These are phyloP conservation scores for Corinectria fuckeliana DNA, from an alignment of 2,329 filamentous ascomycete species.

Conservation along the genomic window DNA sequence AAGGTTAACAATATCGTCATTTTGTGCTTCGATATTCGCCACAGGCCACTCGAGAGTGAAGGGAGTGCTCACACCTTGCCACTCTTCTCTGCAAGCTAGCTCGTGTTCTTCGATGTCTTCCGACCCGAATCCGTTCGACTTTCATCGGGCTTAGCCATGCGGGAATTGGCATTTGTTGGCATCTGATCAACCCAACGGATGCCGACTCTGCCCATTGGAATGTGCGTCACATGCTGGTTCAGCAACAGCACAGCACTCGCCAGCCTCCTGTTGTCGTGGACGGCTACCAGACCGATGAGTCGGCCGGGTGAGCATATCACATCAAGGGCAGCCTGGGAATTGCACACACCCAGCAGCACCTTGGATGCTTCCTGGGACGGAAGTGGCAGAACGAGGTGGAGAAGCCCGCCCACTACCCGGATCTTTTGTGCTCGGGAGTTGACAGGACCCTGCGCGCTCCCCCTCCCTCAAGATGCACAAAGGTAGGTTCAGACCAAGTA, in stretches of 20 bases:
- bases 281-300: conserved; percentile 5
- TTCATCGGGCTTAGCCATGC: conserved; percentile 11
- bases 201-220: conserved; percentile 1
- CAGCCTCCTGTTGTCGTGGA: not conserved
- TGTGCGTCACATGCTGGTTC: conserved; percentile 23
- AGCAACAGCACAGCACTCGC: not conserved
- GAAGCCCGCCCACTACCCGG: conserved; percentile 18
- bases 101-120: conserved; percentile 9
- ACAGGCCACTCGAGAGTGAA: not conserved
- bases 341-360: conserved; percentile 19
- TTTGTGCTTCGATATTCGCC: conserved; percentile 1
- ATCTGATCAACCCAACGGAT: conserved; percentile 12
- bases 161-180: conserved; percentile 15
- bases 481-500: conserved; percentile 8
- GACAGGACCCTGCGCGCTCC: conserved; percentile 9
- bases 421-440: conserved; percentile 25
- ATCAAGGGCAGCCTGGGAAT: conserved; percentile 9
- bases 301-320: conserved; percentile 9
- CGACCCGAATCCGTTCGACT: conserved; percentile 1
- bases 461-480: conserved; percentile 9
- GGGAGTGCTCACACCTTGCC: not conserved
- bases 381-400: conserved; percentile 7
- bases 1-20: conserved; percentile 3
- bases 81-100: conserved; percentile 9
- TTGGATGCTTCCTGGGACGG: conserved; percentile 5